Percentiles rank a stretch among this genome's conserved stretches.
phyloP scores from a whole-genome alignment of 2,329 filamentous ascomycete genomes.

The Ploettnerulaceae sp. region DNA sequence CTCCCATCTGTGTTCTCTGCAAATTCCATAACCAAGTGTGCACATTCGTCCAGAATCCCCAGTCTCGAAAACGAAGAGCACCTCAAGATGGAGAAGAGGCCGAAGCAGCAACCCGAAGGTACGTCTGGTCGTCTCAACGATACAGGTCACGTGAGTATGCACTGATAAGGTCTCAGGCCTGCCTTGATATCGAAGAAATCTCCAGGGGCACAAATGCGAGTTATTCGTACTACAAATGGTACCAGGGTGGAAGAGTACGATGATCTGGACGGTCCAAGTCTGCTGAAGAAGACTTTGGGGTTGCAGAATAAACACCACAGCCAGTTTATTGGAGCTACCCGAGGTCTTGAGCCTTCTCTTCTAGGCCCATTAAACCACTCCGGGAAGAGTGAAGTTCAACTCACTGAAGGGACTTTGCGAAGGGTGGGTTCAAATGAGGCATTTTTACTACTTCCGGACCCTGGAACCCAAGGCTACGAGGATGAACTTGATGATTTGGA shows the following conservation, averaged over 20 bases:
- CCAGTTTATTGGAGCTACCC: conserved; percentile 75
- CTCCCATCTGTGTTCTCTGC: conserved; percentile 67
- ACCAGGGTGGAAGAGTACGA: conserved; percentile 64
- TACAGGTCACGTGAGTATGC: conserved; percentile 14
- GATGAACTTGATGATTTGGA: conserved; percentile 32
- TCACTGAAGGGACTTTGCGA: conserved; percentile 60
- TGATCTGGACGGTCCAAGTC: conserved; percentile 58
- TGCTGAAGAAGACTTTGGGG: conserved; percentile 66
- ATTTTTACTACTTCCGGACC: conserved; percentile 72
- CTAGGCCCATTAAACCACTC: conserved; percentile 75
- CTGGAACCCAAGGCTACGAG: conserved; percentile 58
- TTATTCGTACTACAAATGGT: conserved; percentile 56
- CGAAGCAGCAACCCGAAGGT: conserved; percentile 25
- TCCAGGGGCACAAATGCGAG: conserved; percentile 41
- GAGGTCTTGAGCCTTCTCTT: conserved; percentile 72
- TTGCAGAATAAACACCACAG: conserved; percentile 72
- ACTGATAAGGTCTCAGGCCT: conserved; percentile 42
- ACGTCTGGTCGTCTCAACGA: background rate
- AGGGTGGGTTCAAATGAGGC: conserved; percentile 71
- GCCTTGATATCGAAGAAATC: conserved; percentile 44
- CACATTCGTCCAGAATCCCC: conserved; percentile 69
- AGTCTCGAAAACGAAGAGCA: conserved; percentile 72
- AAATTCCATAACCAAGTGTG: conserved; percentile 72
- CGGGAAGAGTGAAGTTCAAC: conserved; percentile 70
- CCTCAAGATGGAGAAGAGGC: conserved; percentile 46